Evolutionary conservation across 257 asterid species (phyloP).

Genomic region (Prunella vulgaris): DNA sequence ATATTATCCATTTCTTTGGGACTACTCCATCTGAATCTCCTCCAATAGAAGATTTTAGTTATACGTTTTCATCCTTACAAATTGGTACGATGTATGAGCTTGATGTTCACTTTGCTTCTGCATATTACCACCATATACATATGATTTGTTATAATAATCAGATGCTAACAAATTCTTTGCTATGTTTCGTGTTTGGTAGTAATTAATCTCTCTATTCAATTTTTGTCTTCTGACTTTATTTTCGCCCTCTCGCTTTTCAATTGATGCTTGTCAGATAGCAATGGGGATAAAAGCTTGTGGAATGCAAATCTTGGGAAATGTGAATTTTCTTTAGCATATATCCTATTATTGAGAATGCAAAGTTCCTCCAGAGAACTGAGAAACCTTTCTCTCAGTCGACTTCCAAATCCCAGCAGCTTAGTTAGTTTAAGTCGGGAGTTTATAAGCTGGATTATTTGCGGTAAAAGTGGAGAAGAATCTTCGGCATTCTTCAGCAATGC

Average conservation of each 20-base stretch:
- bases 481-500: constrained; percentile 79
- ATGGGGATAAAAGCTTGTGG: constrained; percentile 57
- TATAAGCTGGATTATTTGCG: constrained; percentile 89
- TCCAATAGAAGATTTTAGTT: constrained; percentile 79
- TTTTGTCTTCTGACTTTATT: background rate
- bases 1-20: constrained; percentile 72
- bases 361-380: constrained; percentile 42
- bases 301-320: constrained; percentile 76
- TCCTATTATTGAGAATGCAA: constrained; percentile 58
- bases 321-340: constrained; percentile 66
- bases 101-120: constrained; percentile 7
- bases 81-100: constrained; percentile 50
- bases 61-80: constrained; percentile 81
- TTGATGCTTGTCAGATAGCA: constrained; percentile 49
- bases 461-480: constrained; percentile 69
- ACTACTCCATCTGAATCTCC: constrained; percentile 82
- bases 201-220: constrained; percentile 1
- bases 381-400: constrained; percentile 35
- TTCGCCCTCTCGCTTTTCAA: background rate
- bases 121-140: constrained; percentile 9
- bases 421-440: constrained; percentile 62
- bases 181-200: background rate
- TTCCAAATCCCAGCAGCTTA: constrained; percentile 58
- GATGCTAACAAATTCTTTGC: background rate
- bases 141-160: background rate